Base-by-base conservation (phyloP, 768 basidiomycete genomes). In the Lyophyllum atratum region DNA sequence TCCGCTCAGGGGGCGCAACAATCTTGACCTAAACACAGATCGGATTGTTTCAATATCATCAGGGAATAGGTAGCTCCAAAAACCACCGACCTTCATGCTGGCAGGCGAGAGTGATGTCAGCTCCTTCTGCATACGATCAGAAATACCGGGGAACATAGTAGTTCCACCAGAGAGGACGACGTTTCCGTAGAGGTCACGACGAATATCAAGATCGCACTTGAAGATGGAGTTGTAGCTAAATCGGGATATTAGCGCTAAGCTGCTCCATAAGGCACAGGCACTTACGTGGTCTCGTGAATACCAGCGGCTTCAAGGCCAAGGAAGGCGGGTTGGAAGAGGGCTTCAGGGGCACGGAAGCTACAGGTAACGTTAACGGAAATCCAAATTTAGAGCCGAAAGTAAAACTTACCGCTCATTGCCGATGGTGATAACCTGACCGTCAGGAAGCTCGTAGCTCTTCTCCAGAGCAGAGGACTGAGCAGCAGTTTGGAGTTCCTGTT, bases 101-200 rank as follows among this genome's bases (percentile, higher is more conserved):
- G 90, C 83, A 25, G 94, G 93, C 54, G 90, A 83, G 63, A 95
- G 80, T 21, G 87, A 78, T 21, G 90, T 90, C 70, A 96, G 80
- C 77, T 96, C 93, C 82, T 93, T 94, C 74, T 93, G 90, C 92
- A 96, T 92, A 67, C 94, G 90, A 75, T 96, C 94, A 64, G 93
- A 85, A 66, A 96, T 95, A 80, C 93, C 94, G 64, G 91, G 87
- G 90, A 94, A 95, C 93, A 95, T 95, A 68, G 92, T 94, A 60
- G 91, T 92, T 70, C 93, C 93, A 68, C 93, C 93, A 53, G 90
- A 91, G 59, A 93, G 82, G 55, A 93, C 91, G 60, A 93, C 85
- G 76, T 93, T 93, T 61, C 89, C 89, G 74, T 85, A 87, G 51
- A 86, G 74, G 59, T 86, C 85, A 69, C 90, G 90, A 76, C 90